Base-by-base conservation (phyloP, 345 rosid genomes). In the Fremontodendron californicum region DNA sequence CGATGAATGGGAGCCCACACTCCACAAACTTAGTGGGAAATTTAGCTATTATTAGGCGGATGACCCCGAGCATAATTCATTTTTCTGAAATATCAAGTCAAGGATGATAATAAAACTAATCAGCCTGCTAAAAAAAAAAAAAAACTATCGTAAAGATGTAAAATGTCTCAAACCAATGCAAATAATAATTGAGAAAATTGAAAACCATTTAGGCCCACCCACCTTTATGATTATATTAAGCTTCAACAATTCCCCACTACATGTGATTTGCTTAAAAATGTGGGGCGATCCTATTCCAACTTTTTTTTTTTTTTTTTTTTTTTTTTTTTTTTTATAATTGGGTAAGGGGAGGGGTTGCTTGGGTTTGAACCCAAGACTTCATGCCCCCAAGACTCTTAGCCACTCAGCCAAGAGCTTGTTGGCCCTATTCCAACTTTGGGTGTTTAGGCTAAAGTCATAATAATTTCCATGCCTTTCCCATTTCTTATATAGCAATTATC, bases 231-330 rank as follows among this genome's bases (percentile, higher is more conserved):
- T 54, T 72, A 21, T 12, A 40, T 31, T 45, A 12, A 48, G 55
- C 49, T 18, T 58, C 52, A 37, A 57, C 42, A 27, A 55, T 12
- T 46, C 43, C 71, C 9, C 71, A 78, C 39, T 62, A 48, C 86
- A 85, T 74, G 86, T 78, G 84, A 72, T 6, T 67, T 58, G 78
- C 69, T 78, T n/a, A 39, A 21, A 12, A 58, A 46, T 23, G 57
- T 71, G 61, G 75, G 77, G 62, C 57, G 60, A 67, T 64, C 48
- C 0, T 16, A 18, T n/a, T n/a, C n/a, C n/a, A n/a, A n/a, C n/a
- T n/a, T n/a, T n/a, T n/a, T n/a, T n/a, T n/a, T n/a, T n/a, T n/a
- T n/a, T n/a, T n/a, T n/a, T n/a, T n/a, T n/a, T n/a, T n/a, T n/a
- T n/a, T n/a, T n/a, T n/a, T n/a, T n/a, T n/a, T n/a, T n/a, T n/a